phyloP scores from a whole-genome alignment of 2,329 filamentous ascomycete species.

The Didymellaceae sp. region DNA sequence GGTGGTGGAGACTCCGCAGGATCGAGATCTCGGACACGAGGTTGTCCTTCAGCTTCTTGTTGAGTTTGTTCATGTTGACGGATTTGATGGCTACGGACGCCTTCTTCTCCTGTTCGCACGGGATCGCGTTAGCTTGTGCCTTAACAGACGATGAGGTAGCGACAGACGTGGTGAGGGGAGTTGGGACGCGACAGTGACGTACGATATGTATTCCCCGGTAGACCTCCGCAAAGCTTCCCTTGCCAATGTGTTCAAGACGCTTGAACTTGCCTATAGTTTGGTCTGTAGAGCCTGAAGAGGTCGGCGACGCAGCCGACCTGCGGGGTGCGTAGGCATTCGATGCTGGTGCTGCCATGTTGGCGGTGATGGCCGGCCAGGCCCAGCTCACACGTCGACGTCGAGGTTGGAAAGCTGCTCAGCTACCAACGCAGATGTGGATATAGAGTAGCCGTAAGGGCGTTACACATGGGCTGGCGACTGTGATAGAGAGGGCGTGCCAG shows the following conservation, averaged over 20 bases:
- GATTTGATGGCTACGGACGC: conserved; percentile 95
- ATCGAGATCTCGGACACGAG: conserved; percentile 95
- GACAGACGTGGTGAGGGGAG: background rate
- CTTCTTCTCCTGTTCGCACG: conserved; percentile 70
- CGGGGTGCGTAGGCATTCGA: conserved; percentile 42
- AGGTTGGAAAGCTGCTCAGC: conserved; percentile 22
- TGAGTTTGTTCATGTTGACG: conserved; percentile 87
- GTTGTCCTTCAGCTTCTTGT: conserved; percentile 96
- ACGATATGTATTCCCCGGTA: conserved; percentile 88
- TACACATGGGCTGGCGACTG: conserved; percentile 45
- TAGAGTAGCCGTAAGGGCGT: conserved; percentile 45
- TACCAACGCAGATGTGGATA: conserved; percentile 50
- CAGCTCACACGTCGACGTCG: conserved; percentile 18
- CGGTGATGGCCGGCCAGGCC: conserved; percentile 38
- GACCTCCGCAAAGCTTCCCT: conserved; percentile 96
- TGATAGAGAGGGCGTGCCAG: background rate
- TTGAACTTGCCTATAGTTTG: conserved; percentile 74
- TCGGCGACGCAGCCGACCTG: conserved; percentile 46
- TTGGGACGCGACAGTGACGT: conserved; percentile 44
- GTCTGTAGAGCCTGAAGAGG: conserved; percentile 41
- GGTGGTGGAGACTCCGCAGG: conserved; percentile 89
- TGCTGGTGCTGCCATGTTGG: conserved; percentile 45
- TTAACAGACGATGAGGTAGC: background rate
- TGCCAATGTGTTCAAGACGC: conserved; percentile 88
- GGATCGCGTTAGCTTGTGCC: background rate